These are phyloP conservation scores for Fusarium tanahbumbuense DNA, from an alignment of 2,329 filamentous ascomycete genomes.

Conservation along the genomic window DNA sequence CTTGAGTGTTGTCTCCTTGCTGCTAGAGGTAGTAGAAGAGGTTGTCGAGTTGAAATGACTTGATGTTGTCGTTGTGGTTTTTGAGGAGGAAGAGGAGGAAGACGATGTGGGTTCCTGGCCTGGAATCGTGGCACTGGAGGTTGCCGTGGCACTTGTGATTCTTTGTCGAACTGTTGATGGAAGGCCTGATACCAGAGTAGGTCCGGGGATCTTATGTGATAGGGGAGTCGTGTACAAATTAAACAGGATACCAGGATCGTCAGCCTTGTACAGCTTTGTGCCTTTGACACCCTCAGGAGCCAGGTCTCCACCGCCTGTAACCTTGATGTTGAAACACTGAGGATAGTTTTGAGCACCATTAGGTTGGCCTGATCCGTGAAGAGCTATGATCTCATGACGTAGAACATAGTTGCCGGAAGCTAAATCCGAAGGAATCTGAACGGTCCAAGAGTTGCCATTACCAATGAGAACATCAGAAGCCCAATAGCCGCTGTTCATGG, in stretches of 20 bases:
- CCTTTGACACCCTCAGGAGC: conserved; percentile 49
- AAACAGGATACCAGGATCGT: conserved; percentile 51
- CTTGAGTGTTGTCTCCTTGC: conserved; percentile 14
- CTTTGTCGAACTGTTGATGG: conserved; percentile 32
- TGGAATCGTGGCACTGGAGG: conserved; percentile 38
- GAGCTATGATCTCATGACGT: conserved; percentile 64
- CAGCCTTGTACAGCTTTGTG: conserved; percentile 46
- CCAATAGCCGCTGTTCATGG: conserved; percentile 55
- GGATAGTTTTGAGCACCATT: conserved; percentile 65
- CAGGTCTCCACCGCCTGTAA: conserved; percentile 55
- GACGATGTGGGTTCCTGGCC: conserved; percentile 5
- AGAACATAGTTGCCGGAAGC: conserved; percentile 59
- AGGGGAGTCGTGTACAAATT: conserved; percentile 47
- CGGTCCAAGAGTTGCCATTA: conserved; percentile 50
- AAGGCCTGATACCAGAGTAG: conserved; percentile 41
- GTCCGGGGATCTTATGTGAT: conserved; percentile 46
- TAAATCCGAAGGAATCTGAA: conserved; percentile 50
- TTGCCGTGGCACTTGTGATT: conserved; percentile 16
- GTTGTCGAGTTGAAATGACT: background rate
- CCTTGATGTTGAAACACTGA: conserved; percentile 61
- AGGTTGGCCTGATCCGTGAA: conserved; percentile 56
- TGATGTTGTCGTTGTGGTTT: background rate
- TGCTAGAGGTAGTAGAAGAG: background rate
- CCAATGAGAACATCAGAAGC: conserved; percentile 56
- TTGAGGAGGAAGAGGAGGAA: background rate